Percentiles rank a stretch among this genome's conserved stretches.
phyloP scores from a whole-genome alignment of 2,329 filamentous ascomycete species.

The Passalora sequoiae region DNA sequence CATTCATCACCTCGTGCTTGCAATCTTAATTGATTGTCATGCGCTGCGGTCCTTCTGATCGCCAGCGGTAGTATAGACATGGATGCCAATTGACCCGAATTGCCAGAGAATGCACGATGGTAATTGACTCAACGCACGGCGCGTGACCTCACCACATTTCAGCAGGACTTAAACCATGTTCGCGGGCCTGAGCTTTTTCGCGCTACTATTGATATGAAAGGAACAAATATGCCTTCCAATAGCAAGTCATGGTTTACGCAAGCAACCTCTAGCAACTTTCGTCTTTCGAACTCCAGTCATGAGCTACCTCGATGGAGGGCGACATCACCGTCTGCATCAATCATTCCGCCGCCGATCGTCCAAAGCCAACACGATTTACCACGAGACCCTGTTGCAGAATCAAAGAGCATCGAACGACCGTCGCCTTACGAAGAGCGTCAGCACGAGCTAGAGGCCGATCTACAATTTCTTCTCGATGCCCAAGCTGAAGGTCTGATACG shows the following conservation, averaged over 20 bases:
- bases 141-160: no score
- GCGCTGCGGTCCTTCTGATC: no score
- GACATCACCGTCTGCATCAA: constrained; percentile 31
- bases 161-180: no score
- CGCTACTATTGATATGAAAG: no score
- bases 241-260: constrained; percentile 29
- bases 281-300: constrained; percentile 22
- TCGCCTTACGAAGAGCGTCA: constrained; percentile 40
- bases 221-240: constrained; percentile 6
- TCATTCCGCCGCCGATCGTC: constrained; percentile 34
- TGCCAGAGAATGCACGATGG: no score
- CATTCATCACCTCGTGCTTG: no score
- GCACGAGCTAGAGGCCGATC: constrained; percentile 51
- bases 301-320: constrained; percentile 33
- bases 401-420: constrained; percentile 43
- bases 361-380: constrained; percentile 27
- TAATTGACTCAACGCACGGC: no score
- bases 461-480: constrained; percentile 57
- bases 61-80: no score
- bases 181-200: no score
- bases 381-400: constrained; percentile 25
- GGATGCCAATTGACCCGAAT: no score
- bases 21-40: no score
- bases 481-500: constrained; percentile 55
- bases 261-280: constrained; percentile 22